Base-by-base conservation (phyloP, 129 eudicot genomes). In the Heracleum sosnowskyi region DNA sequence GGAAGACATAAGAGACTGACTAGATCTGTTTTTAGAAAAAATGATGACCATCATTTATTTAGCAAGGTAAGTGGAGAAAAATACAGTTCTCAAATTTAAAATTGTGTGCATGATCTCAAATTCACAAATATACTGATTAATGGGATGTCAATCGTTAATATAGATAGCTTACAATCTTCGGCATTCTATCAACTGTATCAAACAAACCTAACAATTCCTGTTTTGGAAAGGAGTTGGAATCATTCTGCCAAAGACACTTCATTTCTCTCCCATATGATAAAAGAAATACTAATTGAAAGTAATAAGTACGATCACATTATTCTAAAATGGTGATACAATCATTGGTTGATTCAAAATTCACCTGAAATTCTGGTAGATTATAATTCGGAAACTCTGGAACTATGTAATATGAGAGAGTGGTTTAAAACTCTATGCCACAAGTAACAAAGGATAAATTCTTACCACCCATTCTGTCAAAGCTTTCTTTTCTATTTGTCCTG, bases 401-500 rank as follows among this genome's bases (percentile, higher is more conserved):
- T 22, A 41, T 49, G 57, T 22, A 24, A 39, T 22, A 2, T 9
- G 42, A 18, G n/a, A 40, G 28, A 28, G 42, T 5, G 7, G 12
- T 18, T 73, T 42, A 2, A 5, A 57, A 34, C 45, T n/a, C 22
- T 63, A 44, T 11, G 53, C 76, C 74, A 73, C n/a, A 33, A 7
- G 15, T 26, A 49, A 81, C 24, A 66, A 77, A 71, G 62, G 42
- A 47, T 41, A 78, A 49, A 60, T 13, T 64, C 89, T 60, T 87
- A 94, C 98, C 96, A 94, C 98, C 98, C 98, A 94, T 41, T 94
- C 91, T 1, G 87, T 89, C 79, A 94, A 85, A 47, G 92, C 49
- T 87, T 85, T 89, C 76, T 87, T 64, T 66, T 87, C 86, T 53
- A 91, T 88, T 47, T 81, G 85, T 42, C 97, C 96, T 31, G 85